phyloP scores from a whole-genome alignment of 257 asterid genomes.

The Solanum appendiculatum region DNA sequence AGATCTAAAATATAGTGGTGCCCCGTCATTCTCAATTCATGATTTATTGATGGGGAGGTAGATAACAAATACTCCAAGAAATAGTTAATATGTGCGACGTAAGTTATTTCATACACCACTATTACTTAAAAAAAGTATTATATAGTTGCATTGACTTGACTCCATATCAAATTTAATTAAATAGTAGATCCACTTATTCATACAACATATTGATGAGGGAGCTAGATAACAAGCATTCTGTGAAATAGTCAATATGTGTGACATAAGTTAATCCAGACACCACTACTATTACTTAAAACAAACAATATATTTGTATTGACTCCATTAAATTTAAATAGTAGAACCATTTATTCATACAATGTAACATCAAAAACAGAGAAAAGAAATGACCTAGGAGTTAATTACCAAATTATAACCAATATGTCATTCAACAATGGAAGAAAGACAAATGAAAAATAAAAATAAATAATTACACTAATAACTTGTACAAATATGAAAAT shows the following conservation, averaged over 20 bases:
- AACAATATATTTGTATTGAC: no score
- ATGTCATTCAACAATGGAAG: neutral
- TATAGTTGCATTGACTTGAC: neutral
- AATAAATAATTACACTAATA: neutral
- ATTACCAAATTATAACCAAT: neutral
- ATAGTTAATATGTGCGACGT: neutral
- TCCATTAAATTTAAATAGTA: neutral
- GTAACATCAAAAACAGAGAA: neutral
- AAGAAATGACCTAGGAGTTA: neutral
- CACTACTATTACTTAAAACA: no score
- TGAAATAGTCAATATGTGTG: no score
- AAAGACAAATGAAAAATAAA: neutral
- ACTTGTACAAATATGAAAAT: neutral
- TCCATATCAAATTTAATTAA: neutral
- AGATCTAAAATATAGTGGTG: neutral
- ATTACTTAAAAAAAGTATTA: neutral
- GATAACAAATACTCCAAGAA: neutral
- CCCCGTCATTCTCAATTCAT: neutral
- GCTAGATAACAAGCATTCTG: no score
- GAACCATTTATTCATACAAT: neutral
- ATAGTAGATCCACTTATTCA: neutral
- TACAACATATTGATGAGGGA: neutral
- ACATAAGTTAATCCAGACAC: no score
- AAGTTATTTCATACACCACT: neutral
- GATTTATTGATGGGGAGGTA: neutral